Evolutionary conservation across 495 filamentous ascomycete species (phyloP).

Genomic region (Amniculicola lignicola): DNA sequence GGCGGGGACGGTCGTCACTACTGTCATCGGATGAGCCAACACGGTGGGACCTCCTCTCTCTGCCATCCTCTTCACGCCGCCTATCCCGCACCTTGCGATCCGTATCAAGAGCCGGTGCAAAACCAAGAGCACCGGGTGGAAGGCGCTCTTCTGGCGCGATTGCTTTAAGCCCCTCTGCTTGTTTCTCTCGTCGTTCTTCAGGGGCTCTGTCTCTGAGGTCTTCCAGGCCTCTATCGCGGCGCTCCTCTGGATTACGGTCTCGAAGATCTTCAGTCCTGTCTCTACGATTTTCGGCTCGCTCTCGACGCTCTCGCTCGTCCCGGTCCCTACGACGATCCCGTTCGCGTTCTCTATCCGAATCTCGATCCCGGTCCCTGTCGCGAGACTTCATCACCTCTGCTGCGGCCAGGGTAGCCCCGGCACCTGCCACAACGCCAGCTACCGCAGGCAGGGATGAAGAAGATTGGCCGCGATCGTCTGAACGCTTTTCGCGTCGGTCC

Average conservation of each 20-base stretch:
- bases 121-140: constrained; percentile 17
- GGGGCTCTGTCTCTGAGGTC: constrained; percentile 5
- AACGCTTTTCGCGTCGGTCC: constrained; percentile 32
- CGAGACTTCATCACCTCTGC: constrained; percentile 17
- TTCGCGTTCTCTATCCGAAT: constrained; percentile 24
- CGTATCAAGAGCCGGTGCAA: constrained; percentile 14
- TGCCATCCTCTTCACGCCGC: constrained; percentile 26
- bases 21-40: constrained; percentile 22
- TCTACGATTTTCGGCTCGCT: constrained; percentile 14
- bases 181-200: constrained; percentile 12
- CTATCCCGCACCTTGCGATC: constrained; percentile 16
- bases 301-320: constrained; percentile 21
- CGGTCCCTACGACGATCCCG: constrained; percentile 25
- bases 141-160: constrained; percentile 18
- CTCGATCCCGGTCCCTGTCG: constrained; percentile 26
- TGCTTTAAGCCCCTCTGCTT: no score
- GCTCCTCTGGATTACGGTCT: constrained; percentile 4
- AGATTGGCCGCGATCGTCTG: constrained; percentile 6
- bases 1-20: constrained; percentile 28
- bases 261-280: constrained; percentile 3
- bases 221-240: constrained; percentile 3
- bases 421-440: constrained; percentile 23
- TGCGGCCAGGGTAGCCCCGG: not conserved
- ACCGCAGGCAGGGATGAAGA: constrained; percentile 8
- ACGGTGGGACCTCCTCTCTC: constrained; percentile 16